Base-by-base conservation (phyloP, 2,329 filamentous ascomycete species). In the Nannizzia gypsea region DNA sequence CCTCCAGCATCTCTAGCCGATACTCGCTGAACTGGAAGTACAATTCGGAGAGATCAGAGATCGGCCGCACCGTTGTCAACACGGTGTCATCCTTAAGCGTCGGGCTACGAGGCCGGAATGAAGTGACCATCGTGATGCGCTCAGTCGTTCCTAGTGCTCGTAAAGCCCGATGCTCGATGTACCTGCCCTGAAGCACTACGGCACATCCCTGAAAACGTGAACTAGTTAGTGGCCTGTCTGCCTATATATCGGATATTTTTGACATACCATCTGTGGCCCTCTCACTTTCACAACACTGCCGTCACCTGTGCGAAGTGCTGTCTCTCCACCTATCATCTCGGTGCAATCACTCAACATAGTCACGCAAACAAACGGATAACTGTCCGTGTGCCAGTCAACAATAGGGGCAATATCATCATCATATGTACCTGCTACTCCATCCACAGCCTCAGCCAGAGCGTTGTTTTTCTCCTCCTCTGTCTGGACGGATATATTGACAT, bases 341-440 rank as follows among this genome's bases (percentile, higher is more conserved):
- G 76, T 78, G 63, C 82, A 84, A 66, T 86, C 83, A 38, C 81
- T 83, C 28, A 86, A 76, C 83, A 86, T 87, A 6, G 79, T 77
- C n/a, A 87, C 83, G 64, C 83, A 86, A n/a, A 87, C 83, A 66
- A 86, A 87, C 0, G 83, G 83, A 67, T 84, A 86, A 66, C 80
- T 83, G 68, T 86, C 84, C 0, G 74, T 80, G 70, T 86, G 83
- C 83, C 83, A 86, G 40, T 78, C 81, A 31, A 86, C 78, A 24
- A 83, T 79, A 3, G 82, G 79, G 64, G 78, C 75, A 38, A 78
- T 75, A 55, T 81, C 77, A 26, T 78, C 76, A 60, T 78, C 74
- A 57, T 76, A 73, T 2, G 70, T 70, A 13, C 69, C 70, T 61
- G 78, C 74, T 50, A 76, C 73, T 6, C 69, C 70, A 20, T 70